Percentiles rank a stretch among this genome's conserved stretches.
Conservation (phyloP, 768 basidiomycete species). For the Podaxis carcinomalis region DNA sequence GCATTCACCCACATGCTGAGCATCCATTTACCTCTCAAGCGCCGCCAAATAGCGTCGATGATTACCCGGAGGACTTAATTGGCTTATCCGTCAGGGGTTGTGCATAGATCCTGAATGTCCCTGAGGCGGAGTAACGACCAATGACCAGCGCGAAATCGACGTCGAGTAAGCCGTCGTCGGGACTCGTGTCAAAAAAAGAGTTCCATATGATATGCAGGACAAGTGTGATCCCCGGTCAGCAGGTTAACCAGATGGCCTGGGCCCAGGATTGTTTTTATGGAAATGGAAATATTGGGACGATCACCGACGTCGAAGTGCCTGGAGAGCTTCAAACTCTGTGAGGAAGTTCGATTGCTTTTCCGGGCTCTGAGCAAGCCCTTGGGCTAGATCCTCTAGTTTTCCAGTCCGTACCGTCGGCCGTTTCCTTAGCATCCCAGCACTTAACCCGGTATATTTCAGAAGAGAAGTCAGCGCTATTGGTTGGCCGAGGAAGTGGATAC, state of each 20-base stretch:
- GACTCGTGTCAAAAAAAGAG: neutral
- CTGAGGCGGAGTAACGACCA: constrained; percentile 1
- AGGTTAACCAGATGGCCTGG: neutral
- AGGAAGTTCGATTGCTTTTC: neutral
- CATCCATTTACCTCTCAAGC: no score
- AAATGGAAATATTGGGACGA: neutral
- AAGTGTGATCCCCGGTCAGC: neutral
- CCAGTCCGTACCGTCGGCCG: neutral
- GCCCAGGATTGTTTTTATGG: neutral
- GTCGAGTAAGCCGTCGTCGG: constrained; percentile 4
- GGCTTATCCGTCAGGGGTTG: no score
- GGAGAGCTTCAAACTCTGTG: neutral
- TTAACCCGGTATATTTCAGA: no score
- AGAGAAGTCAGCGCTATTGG: no score
- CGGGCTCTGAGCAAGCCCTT: neutral
- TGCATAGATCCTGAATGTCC: neutral
- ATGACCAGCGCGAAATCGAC: neutral
- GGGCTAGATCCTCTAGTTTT: neutral
- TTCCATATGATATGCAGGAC: neutral
- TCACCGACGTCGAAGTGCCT: neutral
- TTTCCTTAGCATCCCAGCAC: neutral
- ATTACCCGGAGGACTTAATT: no score
- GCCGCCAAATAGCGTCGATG: no score
- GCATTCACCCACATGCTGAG: no score
- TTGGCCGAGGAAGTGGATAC: no score